These are phyloP conservation scores for Aspergillus nanangensis DNA, from an alignment of 495 filamentous ascomycete genomes.

Conservation along the genomic window DNA sequence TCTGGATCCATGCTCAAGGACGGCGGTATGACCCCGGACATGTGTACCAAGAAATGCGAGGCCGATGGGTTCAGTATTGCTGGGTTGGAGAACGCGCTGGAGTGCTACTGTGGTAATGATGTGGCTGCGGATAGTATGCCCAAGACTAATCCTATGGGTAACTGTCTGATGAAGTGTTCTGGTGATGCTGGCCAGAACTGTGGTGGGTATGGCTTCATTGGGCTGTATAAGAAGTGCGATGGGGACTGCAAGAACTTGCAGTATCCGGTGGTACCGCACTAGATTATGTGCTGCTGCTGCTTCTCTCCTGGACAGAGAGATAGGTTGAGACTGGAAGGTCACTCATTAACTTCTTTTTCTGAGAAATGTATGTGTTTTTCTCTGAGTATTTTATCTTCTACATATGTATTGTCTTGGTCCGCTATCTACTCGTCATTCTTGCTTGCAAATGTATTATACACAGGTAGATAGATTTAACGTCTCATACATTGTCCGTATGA, in stretches of 20 bases:
- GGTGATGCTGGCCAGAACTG: constrained; percentile 3
- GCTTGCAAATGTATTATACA: too few relatives aligned
- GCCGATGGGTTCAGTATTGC: constrained; percentile 2
- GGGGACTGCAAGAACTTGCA: background rate
- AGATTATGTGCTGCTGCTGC: background rate
- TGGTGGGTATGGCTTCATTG: constrained; percentile 5
- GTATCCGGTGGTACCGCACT: background rate
- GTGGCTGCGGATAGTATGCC: background rate
- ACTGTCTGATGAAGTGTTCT: constrained; percentile 1
- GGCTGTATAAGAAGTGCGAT: constrained; percentile 4
- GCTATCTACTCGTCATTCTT: too few relatives aligned
- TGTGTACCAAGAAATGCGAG: background rate
- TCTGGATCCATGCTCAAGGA: background rate
- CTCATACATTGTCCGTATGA: too few relatives aligned
- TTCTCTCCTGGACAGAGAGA: too few relatives aligned
- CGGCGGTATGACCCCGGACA: constrained; percentile 3
- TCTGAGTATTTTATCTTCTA: too few relatives aligned
- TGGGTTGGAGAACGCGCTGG: background rate
- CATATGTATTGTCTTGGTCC: too few relatives aligned
- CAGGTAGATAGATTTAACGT: too few relatives aligned
- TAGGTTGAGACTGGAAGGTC: too few relatives aligned
- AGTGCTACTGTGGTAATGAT: background rate
- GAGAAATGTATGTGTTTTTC: too few relatives aligned
- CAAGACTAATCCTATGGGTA: background rate
- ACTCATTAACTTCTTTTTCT: too few relatives aligned